Conservation (phyloP, 495 filamentous ascomycete species). For the Amorphotheca resinae region DNA sequence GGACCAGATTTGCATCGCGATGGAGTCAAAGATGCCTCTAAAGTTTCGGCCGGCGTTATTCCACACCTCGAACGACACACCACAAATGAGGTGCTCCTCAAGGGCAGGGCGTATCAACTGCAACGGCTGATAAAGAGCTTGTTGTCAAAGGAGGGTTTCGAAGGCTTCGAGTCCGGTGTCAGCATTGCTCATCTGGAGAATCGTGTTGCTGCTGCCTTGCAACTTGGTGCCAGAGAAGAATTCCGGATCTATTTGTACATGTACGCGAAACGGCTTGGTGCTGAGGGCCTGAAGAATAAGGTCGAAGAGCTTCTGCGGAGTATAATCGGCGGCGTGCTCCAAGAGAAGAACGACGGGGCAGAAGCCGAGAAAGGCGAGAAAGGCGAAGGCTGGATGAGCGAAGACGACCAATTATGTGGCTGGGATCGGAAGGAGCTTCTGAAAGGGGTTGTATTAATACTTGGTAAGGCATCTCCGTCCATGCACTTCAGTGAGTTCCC, state of each 20-base stretch:
- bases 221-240: conserved; percentile 76
- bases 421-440: conserved; percentile 78
- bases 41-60: conserved; percentile 83
- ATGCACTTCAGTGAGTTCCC: neutral
- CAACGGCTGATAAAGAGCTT: conserved; percentile 81
- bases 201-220: conserved; percentile 75
- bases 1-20: conserved; percentile 35
- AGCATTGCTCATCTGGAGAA: conserved; percentile 95
- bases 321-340: conserved; percentile 59
- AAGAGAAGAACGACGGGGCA: conserved; percentile 29
- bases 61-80: conserved; percentile 88
- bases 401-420: conserved; percentile 64
- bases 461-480: conserved; percentile 51
- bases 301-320: conserved; percentile 82
- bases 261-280: conserved; percentile 91
- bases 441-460: conserved; percentile 78
- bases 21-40: conserved; percentile 41
- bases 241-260: conserved; percentile 86
- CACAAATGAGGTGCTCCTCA: conserved; percentile 81
- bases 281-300: conserved; percentile 73
- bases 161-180: conserved; percentile 80
- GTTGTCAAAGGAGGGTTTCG: conserved; percentile 76
- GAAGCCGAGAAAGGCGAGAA: conserved; percentile 30
- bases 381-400: conserved; percentile 41
- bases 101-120: conserved; percentile 77